A percentile compares a stretch with the other conserved stretches of the same genome.
These are phyloP conservation scores for Stellera chamaejasme DNA, from an alignment of 345 rosid genomes.

Conservation along the genomic window DNA sequence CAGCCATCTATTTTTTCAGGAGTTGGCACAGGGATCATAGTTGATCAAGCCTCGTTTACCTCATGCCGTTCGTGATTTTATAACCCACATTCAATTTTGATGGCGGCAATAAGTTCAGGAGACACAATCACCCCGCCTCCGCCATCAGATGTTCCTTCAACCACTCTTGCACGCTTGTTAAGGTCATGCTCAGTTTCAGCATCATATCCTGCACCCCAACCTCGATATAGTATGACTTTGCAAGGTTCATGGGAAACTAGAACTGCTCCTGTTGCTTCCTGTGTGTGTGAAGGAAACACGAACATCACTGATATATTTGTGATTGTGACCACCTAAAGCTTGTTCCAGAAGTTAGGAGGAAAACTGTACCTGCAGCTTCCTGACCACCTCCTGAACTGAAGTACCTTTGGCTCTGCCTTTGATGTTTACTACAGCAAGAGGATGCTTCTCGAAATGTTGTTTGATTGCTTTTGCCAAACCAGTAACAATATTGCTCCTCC, in stretches of 20 bases:
- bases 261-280: conserved; percentile 85
- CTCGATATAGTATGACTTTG: conserved; percentile 79
- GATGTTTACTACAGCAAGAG: conserved; percentile 78
- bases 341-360: background rate
- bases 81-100: conserved; percentile 75
- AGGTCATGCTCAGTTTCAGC: conserved; percentile 26
- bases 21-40: conserved; percentile 2
- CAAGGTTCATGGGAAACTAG: conserved; percentile 87
- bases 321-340: background rate
- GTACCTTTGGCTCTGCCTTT: conserved; percentile 96
- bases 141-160: conserved; percentile 10
- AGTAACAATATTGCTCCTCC: conserved; percentile 70
- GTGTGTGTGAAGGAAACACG: conserved; percentile 13
- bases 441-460: conserved; percentile 66
- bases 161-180: conserved; percentile 11
- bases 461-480: conserved; percentile 73
- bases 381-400: conserved; percentile 76
- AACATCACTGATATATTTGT: background rate
- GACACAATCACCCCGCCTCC: conserved; percentile 34
- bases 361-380: conserved; percentile 62
- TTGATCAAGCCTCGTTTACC: background rate
- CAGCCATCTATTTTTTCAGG: no score
- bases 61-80: conserved; percentile 12
- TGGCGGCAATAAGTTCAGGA: conserved; percentile 71
- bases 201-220: conserved; percentile 59